These are phyloP conservation scores for Speleostelium caveatum DNA, from an alignment of 78 protist species.

Conservation along the genomic window DNA sequence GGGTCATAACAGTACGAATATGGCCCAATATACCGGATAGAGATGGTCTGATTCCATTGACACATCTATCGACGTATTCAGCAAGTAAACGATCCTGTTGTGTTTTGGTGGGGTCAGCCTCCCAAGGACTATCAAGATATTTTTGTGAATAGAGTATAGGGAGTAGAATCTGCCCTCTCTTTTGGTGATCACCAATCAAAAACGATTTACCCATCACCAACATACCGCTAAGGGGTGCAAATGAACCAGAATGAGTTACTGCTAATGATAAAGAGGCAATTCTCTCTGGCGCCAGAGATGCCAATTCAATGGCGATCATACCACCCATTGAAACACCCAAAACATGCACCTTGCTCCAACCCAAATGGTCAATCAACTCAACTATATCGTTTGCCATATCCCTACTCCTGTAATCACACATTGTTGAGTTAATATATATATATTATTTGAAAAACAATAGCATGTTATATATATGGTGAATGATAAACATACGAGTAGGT, in stretches of 20 bases:
- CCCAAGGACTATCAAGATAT: not conserved
- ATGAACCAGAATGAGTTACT: conserved; percentile 62
- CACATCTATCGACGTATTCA: not conserved
- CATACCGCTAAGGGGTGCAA: conserved; percentile 35
- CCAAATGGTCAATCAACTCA: conserved; percentile 63
- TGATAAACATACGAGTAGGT: conserved; percentile 21
- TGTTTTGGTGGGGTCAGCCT: not conserved
- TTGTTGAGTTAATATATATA: no score
- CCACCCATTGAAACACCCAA: conserved; percentile 84
- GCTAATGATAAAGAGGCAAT: conserved; percentile 22
- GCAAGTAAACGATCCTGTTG: conserved; percentile 8
- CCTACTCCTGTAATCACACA: no score
- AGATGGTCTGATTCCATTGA: not conserved
- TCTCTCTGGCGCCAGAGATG: conserved; percentile 4
- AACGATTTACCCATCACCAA: not conserved
- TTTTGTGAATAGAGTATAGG: conserved; percentile 45
- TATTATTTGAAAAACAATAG: no score
- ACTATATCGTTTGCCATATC: conserved; percentile 59
- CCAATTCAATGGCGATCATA: conserved; percentile 67
- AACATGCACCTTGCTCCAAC: conserved; percentile 49
- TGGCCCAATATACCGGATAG: conserved; percentile 32
- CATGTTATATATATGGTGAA: no score
- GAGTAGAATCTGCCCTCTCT: conserved; percentile 1
- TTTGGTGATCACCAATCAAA: not conserved
- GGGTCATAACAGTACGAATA: conserved; percentile 52